A percentile compares a stretch with the other conserved stretches of the same genome.
phyloP scores from a whole-genome alignment of 768 basidiomycete genomes.

The Rubroboletus pulcherrimus region DNA sequence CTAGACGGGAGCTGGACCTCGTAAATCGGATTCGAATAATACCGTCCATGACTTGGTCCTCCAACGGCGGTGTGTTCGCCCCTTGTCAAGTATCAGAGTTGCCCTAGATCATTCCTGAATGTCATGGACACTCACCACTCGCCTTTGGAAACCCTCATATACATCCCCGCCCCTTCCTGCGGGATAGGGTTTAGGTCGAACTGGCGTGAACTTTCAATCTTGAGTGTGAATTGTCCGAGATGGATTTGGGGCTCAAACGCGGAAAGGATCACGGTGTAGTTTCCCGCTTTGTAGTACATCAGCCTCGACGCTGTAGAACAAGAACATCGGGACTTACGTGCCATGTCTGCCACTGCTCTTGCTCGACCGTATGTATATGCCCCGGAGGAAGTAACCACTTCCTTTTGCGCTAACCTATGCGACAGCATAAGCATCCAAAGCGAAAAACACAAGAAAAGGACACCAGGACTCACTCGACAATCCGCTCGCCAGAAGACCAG shows the following conservation, averaged over 20 bases:
- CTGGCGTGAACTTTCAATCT: conserved; percentile 55
- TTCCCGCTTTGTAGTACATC: conserved; percentile 41
- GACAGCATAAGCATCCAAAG: not conserved
- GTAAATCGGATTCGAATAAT: conserved; percentile 65
- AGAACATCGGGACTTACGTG: conserved; percentile 39
- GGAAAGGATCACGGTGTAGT: conserved; percentile 83
- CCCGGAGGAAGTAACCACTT: conserved; percentile 70
- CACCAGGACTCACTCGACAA: conserved; percentile 59
- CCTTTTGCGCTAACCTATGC: conserved; percentile 56
- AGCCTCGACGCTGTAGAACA: not conserved
- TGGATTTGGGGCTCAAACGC: conserved; percentile 70
- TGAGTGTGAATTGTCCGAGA: conserved; percentile 61
- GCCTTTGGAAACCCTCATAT: conserved; percentile 60
- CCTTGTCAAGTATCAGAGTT: conserved; percentile 40
- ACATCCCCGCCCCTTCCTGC: conserved; percentile 93
- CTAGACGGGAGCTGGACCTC: conserved; percentile 51
- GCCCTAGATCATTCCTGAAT: not conserved
- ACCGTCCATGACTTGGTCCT: conserved; percentile 61
- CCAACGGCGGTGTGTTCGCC: conserved; percentile 56
- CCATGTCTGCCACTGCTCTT: conserved; percentile 45
- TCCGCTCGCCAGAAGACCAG: conserved; percentile 72
- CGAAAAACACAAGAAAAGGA: not conserved
- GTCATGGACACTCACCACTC: conserved; percentile 55
- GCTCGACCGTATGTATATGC: conserved; percentile 80
- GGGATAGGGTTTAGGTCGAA: conserved; percentile 66